A percentile compares a stretch with the other conserved stretches of the same genome.
phyloP scores from a whole-genome alignment of 2,329 filamentous ascomycete genomes.

The Chaetomiaceae sp. region DNA sequence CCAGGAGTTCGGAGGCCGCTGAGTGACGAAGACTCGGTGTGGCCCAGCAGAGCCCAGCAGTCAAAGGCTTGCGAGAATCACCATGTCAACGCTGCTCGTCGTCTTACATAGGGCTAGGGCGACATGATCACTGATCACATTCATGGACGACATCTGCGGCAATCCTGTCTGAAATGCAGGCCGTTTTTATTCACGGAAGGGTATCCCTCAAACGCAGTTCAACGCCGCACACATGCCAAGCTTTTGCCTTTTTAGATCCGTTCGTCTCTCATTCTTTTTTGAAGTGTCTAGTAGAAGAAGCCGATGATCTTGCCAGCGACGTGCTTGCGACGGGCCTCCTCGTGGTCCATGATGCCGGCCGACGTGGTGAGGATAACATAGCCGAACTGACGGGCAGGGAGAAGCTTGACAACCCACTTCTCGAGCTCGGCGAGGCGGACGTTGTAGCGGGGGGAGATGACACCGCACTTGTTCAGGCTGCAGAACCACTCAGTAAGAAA shows the following conservation, averaged over 20 bases:
- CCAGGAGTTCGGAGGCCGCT: too few relatives aligned
- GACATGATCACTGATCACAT: too few relatives aligned
- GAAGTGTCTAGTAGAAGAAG: conserved; percentile 82
- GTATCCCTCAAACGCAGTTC: conserved; percentile 21
- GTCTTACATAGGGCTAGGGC: too few relatives aligned
- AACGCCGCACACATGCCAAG: conserved; percentile 18
- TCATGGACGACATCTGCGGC: not conserved
- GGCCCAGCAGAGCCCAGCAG: not conserved
- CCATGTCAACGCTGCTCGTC: not conserved
- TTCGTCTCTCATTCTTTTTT: conserved; percentile 18
- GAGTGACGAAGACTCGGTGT: too few relatives aligned
- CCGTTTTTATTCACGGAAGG: conserved; percentile 16
- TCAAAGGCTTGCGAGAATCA: not conserved
- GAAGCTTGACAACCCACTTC: conserved; percentile 99
- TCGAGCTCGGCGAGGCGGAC: conserved; percentile 95
- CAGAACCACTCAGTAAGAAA: conserved; percentile 7
- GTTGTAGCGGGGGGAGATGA: conserved; percentile 99
- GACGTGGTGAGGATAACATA: conserved; percentile 99
- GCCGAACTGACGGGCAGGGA: conserved; percentile 99
- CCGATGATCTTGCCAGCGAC: conserved; percentile 98
- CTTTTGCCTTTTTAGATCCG: conserved; percentile 12
- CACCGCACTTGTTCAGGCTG: conserved; percentile 92
- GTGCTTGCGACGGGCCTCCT: conserved; percentile 98
- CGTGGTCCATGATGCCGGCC: conserved; percentile 99
- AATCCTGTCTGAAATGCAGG: conserved; percentile 9